Conservation (phyloP, 768 basidiomycete species). For the Lyophyllum atratum region DNA sequence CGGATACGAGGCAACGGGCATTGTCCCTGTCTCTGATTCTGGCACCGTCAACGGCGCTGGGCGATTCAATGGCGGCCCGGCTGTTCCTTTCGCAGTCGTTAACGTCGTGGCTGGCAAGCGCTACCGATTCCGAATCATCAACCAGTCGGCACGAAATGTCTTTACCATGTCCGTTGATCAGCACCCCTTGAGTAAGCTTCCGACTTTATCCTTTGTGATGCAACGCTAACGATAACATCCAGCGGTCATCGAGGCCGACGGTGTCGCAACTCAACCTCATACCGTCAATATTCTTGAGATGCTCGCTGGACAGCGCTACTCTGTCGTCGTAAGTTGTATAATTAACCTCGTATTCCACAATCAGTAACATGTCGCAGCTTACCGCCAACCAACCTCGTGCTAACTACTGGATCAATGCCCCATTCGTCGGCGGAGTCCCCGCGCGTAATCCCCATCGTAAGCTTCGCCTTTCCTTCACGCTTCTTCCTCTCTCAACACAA, state of each 20-base stretch:
- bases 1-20: slow-evolving; percentile 23
- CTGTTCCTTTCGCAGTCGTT: slow-evolving; percentile 34
- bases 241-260: slow-evolving; percentile 43
- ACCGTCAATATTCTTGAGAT: slow-evolving; percentile 42
- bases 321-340: slow-evolving; percentile 26
- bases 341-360: not conserved
- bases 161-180: slow-evolving; percentile 34
- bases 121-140: slow-evolving; percentile 51
- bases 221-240: not conserved
- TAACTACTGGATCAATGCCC: slow-evolving; percentile 50
- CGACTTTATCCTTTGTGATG: not conserved
- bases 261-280: slow-evolving; percentile 29
- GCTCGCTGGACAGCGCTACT: slow-evolving; percentile 54
- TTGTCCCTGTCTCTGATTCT: slow-evolving; percentile 33
- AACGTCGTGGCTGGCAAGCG: slow-evolving; percentile 37
- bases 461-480: slow-evolving; percentile 2
- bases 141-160: slow-evolving; percentile 40
- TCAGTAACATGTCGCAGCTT: slow-evolving; percentile 12
- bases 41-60: slow-evolving; percentile 46
- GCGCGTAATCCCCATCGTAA: slow-evolving; percentile 32
- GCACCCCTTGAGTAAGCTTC: slow-evolving; percentile 27
- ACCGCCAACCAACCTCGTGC: slow-evolving; percentile 43
- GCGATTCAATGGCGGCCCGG: slow-evolving; percentile 40
- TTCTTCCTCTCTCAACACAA: not conserved
- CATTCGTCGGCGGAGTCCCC: slow-evolving; percentile 32